These are phyloP conservation scores for Uronychia binucleata DNA, from an alignment of 73 alveolate genomes.

Conservation along the genomic window DNA sequence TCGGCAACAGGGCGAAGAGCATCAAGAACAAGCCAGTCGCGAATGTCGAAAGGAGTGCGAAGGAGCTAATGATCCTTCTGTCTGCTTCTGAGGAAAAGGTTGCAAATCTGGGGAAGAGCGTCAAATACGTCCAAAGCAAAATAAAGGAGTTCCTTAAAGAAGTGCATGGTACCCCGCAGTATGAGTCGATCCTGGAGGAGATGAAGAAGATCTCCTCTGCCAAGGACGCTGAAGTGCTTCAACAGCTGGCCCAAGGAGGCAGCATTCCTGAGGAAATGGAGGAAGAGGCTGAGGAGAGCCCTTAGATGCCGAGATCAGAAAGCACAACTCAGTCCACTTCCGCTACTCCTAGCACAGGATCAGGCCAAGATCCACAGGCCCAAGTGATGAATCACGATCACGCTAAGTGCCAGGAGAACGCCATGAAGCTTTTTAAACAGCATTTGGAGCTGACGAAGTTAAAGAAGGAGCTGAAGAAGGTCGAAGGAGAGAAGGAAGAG, in stretches of 20 bases:
- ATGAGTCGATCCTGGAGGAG: constrained; percentile 8
- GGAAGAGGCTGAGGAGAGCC: neutral
- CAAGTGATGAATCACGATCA: constrained; percentile 19
- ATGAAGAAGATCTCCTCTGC: constrained; percentile 29
- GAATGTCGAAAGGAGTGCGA: constrained; percentile 74
- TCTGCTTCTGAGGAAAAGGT: constrained; percentile 63
- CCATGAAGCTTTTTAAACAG: constrained; percentile 39
- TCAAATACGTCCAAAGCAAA: constrained; percentile 22
- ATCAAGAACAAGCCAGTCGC: constrained; percentile 87
- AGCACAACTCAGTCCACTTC: constrained; percentile 7
- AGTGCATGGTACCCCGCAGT: neutral
- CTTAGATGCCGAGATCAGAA: no score
- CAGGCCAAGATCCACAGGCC: constrained; percentile 6
- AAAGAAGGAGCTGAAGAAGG: constrained; percentile 40
- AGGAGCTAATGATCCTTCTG: constrained; percentile 67
- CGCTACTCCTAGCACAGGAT: constrained; percentile 17
- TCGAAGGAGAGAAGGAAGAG: constrained; percentile 46
- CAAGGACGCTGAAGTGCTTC: constrained; percentile 44
- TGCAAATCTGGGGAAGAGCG: constrained; percentile 35
- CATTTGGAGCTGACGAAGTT: constrained; percentile 33
- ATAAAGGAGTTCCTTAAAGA: constrained; percentile 2
- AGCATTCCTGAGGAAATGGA: neutral
- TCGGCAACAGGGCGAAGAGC: constrained; percentile 96
- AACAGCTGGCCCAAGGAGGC: constrained; percentile 13
- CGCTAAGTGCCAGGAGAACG: constrained; percentile 20